Base-by-base conservation (phyloP, 805 yeast genomes). In the Jamesozyma gamospora region DNA sequence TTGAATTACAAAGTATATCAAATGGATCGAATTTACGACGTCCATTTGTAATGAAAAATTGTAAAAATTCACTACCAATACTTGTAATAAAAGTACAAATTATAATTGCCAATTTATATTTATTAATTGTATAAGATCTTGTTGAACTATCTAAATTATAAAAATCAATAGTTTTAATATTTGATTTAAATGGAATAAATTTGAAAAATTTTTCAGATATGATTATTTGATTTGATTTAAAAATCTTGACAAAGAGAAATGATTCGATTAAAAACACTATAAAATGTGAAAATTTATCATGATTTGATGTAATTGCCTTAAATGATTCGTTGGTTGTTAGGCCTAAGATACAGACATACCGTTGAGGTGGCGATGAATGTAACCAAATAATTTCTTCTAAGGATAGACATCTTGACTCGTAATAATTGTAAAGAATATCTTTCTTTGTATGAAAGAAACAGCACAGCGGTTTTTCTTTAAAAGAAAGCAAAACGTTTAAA, bases 231-330 rank as follows among this genome's bases (percentile, higher is more conserved):
- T 25, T 15, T 25, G 12, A 24, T 7, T 18, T 32, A 45, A 73
- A 65, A 2, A 70, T 46, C 53, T 66, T 69, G 44, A 68, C 69
- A 49, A 75, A 73, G 35, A 75, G 65, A 21, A 57, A 53, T 0
- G 82, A 71, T 11, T 76, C 64, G 0, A 68, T 41, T 35, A 64
- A 50, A 50, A 77, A 77, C 5, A 67, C 69, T 4, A 47, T 9
- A 39, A 71, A 70, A 52, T 77, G 83, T 1, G 71, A 51, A 11
- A 64, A 26, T 53, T 77, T 77, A 49, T 77, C 83, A 51, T 75
- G 70, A 3, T 49, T 48, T 9, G 74, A 56, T 0, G 67, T 63
- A 4, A 72, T 39, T 54, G 59, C 64, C 17, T 61, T 65, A 45
- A 60, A 64, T 18, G 34, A 17, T 4, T 64, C 51, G 44, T 72